phyloP scores from a whole-genome alignment of 352 stramenopile genomes.

The Phytophthora colocasiae region DNA sequence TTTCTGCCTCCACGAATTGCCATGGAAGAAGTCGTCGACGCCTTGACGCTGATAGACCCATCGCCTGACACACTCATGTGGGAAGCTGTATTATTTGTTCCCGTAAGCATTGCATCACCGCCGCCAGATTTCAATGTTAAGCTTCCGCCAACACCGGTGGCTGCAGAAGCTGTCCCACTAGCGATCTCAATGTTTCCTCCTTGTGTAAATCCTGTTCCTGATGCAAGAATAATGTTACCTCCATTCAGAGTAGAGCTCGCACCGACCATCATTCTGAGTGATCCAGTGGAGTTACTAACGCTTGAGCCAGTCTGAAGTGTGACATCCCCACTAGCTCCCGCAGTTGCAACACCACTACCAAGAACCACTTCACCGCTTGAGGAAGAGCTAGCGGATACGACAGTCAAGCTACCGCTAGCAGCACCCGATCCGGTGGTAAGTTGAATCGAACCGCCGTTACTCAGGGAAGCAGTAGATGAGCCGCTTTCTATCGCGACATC shows the following conservation, averaged over 20 bases:
- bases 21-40: slow-evolving; percentile 39
- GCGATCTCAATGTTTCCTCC: slow-evolving; percentile 36
- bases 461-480: slow-evolving; percentile 21
- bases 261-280: slow-evolving; percentile 23
- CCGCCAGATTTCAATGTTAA: slow-evolving; percentile 39
- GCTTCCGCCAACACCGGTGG: slow-evolving; percentile 22
- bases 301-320: slow-evolving; percentile 39
- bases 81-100: slow-evolving; percentile 25
- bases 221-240: slow-evolving; percentile 27
- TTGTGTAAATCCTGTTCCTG: slow-evolving; percentile 18
- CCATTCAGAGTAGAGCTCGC: slow-evolving; percentile 20
- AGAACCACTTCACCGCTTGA: slow-evolving; percentile 28
- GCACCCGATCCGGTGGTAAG: slow-evolving; percentile 23
- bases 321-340: slow-evolving; percentile 32
- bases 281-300: slow-evolving; percentile 25
- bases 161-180: slow-evolving; percentile 26
- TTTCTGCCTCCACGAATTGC: slow-evolving; percentile 56
- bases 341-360: slow-evolving; percentile 32
- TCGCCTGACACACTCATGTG: slow-evolving; percentile 34
- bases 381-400: slow-evolving; percentile 19
- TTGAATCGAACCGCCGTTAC: slow-evolving; percentile 23
- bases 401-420: slow-evolving; percentile 26
- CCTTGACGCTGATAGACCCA: slow-evolving; percentile 49
- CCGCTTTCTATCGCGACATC: slow-evolving; percentile 32
- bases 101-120: slow-evolving; percentile 33